Conservation (phyloP, 2,329 filamentous ascomycete species). For the Colletotrichum gigasporum region DNA sequence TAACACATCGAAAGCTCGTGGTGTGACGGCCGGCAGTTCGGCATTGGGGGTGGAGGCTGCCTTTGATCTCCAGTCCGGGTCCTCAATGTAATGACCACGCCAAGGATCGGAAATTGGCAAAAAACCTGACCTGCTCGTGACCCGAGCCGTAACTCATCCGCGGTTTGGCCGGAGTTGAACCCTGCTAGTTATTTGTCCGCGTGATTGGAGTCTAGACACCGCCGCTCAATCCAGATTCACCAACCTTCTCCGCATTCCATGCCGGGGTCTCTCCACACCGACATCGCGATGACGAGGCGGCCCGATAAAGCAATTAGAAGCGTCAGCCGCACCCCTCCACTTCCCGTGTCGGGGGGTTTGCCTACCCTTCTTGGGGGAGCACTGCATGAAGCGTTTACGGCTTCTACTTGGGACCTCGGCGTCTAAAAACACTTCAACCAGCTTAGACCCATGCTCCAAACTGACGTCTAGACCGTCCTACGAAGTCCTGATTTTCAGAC, state of each 20-base stretch:
- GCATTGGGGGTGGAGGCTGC: neutral
- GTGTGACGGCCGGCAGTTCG: neutral
- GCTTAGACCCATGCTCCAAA: neutral
- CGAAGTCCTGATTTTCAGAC: neutral
- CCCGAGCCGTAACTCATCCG: neutral
- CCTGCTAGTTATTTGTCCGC: neutral
- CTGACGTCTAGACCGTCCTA: neutral
- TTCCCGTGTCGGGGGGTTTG: constrained; percentile 1
- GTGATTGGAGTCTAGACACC: neutral
- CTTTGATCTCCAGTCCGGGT: neutral
- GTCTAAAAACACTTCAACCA: neutral
- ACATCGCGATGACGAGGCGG: constrained; percentile 3
- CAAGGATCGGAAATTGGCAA: neutral
- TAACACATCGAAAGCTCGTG: neutral
- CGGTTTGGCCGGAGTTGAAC: neutral
- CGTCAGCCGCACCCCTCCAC: neutral
- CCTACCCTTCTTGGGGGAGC: no score
- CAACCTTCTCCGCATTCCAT: neutral
- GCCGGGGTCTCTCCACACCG: neutral
- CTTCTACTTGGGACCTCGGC: constrained; percentile 12
- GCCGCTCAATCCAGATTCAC: neutral
- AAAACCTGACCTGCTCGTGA: neutral
- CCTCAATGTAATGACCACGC: neutral
- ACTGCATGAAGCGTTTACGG: constrained; percentile 24
- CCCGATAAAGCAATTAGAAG: constrained; percentile 24